phyloP scores from a whole-genome alignment of 768 basidiomycete species.

The Megacollybia marginata region DNA sequence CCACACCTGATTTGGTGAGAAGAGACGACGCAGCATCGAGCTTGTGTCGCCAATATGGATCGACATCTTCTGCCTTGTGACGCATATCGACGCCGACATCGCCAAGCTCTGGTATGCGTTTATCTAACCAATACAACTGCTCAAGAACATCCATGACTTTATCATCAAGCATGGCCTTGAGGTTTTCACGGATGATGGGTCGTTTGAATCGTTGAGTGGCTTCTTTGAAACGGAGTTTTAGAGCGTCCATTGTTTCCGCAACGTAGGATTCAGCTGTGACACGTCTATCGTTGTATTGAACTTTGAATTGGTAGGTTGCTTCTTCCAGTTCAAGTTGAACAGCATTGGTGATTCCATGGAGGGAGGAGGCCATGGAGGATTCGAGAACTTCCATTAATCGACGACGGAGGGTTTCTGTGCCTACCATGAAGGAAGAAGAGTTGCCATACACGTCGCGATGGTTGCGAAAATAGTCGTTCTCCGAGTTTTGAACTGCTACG shows the following conservation, averaged over 20 bases:
- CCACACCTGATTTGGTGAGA: conserved; percentile 93
- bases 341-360: conserved; percentile 94
- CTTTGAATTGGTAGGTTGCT: conserved; percentile 97
- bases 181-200: conserved; percentile 78
- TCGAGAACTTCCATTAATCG: conserved; percentile 97
- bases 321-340: conserved; percentile 97
- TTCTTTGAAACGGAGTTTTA: conserved; percentile 87
- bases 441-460: conserved; percentile 57
- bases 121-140: conserved; percentile 95
- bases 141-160: conserved; percentile 97
- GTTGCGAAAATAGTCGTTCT: conserved; percentile 60
- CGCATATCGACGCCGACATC: conserved; percentile 62
- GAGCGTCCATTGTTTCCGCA: conserved; percentile 90
- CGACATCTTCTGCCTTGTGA: conserved; percentile 67
- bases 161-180: conserved; percentile 91
- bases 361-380: conserved; percentile 92
- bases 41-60: conserved; percentile 94
- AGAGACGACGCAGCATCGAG: conserved; percentile 89
- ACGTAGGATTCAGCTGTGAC: conserved; percentile 96
- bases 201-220: conserved; percentile 82
- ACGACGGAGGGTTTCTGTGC: conserved; percentile 82
- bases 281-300: conserved; percentile 93
- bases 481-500: conserved; percentile 45
- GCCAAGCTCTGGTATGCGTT: conserved; percentile 70
- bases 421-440: conserved; percentile 72